Conservation (phyloP, 2,329 filamentous ascomycete species). For the Colletotrichum sojae region DNA sequence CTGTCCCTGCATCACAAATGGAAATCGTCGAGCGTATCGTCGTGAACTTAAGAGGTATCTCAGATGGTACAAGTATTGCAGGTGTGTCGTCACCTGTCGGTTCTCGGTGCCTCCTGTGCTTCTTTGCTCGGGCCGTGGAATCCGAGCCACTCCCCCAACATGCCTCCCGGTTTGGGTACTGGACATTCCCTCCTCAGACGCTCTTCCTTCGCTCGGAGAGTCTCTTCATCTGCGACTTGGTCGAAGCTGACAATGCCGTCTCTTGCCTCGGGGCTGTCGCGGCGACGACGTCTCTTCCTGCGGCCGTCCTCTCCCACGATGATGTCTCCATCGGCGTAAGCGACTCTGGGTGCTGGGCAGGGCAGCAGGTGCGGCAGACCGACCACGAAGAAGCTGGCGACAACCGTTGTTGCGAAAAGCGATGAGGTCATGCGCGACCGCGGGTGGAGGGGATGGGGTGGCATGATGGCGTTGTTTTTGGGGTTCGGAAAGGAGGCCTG, state of each 20-base stretch:
- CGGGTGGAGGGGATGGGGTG: constrained; percentile 87
- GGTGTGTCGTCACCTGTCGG: constrained; percentile 28
- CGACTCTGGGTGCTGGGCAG: constrained; percentile 85
- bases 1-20: neutral
- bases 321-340: constrained; percentile 79
- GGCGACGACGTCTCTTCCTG: constrained; percentile 59
- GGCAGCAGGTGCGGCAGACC: constrained; percentile 91
- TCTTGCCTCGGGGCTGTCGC: constrained; percentile 55
- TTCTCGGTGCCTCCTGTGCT: constrained; percentile 10
- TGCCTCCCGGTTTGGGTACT: constrained; percentile 88
- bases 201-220: constrained; percentile 49
- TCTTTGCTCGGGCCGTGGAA: constrained; percentile 61
- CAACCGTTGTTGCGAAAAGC: constrained; percentile 93
- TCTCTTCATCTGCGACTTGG: constrained; percentile 54
- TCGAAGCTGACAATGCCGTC: constrained; percentile 66
- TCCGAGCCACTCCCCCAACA: constrained; percentile 82
- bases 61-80: constrained; percentile 31
- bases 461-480: constrained; percentile 67
- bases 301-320: constrained; percentile 61
- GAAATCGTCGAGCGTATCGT: neutral
- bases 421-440: constrained; percentile 94
- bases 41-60: constrained; percentile 36
- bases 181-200: constrained; percentile 82
- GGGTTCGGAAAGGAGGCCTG: constrained; percentile 27
- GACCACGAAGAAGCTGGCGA: constrained; percentile 92